Base-by-base conservation (phyloP, 228 moss, liverwort and hornwort genomes). In the Sphagnum fallax region DNA sequence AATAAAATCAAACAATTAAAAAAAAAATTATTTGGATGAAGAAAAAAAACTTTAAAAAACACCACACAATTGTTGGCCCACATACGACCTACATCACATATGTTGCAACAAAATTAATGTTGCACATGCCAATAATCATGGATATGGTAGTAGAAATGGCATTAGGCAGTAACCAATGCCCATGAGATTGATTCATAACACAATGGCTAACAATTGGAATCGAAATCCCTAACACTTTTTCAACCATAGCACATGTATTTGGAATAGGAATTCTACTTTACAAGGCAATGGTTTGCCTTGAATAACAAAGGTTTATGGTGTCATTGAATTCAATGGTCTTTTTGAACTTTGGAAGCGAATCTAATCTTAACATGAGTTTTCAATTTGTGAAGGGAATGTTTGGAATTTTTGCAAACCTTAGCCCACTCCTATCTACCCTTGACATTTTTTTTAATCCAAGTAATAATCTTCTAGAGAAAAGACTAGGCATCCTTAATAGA, bases 161-260 rank as follows among this genome's bases (percentile, higher is more conserved):
- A 49, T 85, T 82, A 1, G 79, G 82, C 50, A 85, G 57, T 66
- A 85, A 52, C 85, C 85, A 85, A 77, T 79, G 79, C 6, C 79
- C 79, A 62, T 63, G 75, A 18, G 64, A 72, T 67, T 71, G 79
- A 68, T 73, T 71, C 12, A 66, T 52, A 48, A 81, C 65, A 52
- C 79, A 79, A 49, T 70, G 76, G 13, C 74, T 72, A 7, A 79
- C 70, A 52, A 79, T 72, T n/a, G 78, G 76, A 47, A 65, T 72
- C 1, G 78, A 72, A 59, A 81, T 65, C 47, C 74, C 74, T 1
- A 67, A 64, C 1, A 85, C 76, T 11, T 71, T 72, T 53, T 79
- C 78, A 13, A 76, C 81, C 0, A 85, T 53, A 32, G 78, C 71
- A 76, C 78, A 84, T 10, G 73, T 78, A 60, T 81, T 72, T 58